These are phyloP conservation scores for Wickerhamomyces tratensis DNA, from an alignment of 805 yeast genomes.

Conservation along the genomic window DNA sequence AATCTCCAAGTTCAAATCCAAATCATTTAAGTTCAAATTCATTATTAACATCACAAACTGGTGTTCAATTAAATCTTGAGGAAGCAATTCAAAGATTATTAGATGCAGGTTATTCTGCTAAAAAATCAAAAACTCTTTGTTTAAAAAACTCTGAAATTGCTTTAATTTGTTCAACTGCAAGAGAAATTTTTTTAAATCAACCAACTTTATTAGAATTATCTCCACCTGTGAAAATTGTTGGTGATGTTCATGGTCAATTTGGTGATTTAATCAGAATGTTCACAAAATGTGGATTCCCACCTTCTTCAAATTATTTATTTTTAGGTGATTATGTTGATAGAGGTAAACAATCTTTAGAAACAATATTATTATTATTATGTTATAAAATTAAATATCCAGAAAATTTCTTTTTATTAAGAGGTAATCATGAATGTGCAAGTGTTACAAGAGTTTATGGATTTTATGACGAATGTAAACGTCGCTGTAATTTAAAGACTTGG, in stretches of 20 bases:
- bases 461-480: slow-evolving; percentile 94
- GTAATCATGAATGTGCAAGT: slow-evolving; percentile 96
- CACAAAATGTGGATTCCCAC: slow-evolving; percentile 96
- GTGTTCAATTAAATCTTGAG: slow-evolving; percentile 48
- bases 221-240: slow-evolving; percentile 75
- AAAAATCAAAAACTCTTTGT: slow-evolving; percentile 83
- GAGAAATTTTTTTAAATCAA: slow-evolving; percentile 84
- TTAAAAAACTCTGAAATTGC: slow-evolving; percentile 86
- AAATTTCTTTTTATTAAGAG: slow-evolving; percentile 84
- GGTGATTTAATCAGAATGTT: slow-evolving; percentile 84
- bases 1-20: too few relatives aligned
- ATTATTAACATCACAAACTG: slow-evolving; percentile 1
- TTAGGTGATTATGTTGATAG: slow-evolving; percentile 97
- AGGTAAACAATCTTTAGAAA: slow-evolving; percentile 93
- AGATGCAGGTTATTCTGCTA: slow-evolving; percentile 95
- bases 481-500: slow-evolving; percentile 92
- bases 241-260: slow-evolving; percentile 96
- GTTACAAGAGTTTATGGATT: slow-evolving; percentile 96
- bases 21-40: not conserved
- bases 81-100: slow-evolving; percentile 82
- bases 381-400: slow-evolving; percentile 96
- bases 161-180: slow-evolving; percentile 73
- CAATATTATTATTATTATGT: slow-evolving; percentile 77
- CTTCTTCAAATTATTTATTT: slow-evolving; percentile 83
- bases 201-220: slow-evolving; percentile 80